Conservation (phyloP, 345 rosid genomes). For the Euphorbia pulcherrima region DNA sequence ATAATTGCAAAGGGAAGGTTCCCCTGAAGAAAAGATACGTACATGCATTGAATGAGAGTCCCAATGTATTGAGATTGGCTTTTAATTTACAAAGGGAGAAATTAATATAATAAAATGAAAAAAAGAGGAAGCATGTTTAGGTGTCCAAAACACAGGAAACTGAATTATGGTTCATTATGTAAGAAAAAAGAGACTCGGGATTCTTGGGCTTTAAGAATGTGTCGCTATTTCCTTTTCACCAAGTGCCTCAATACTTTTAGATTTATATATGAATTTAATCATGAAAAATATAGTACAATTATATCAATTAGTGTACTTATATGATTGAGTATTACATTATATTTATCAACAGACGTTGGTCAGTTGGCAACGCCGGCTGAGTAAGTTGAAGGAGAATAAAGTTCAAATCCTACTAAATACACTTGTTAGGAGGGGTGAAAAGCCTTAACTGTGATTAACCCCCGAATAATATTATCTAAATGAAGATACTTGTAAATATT, state of each 20-base stretch:
- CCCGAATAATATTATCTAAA: too few relatives aligned
- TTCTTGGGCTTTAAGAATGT: neutral
- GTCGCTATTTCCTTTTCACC: neutral
- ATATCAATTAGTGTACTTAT: too few relatives aligned
- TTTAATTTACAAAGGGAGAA: neutral
- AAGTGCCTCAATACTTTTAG: conserved; percentile 14
- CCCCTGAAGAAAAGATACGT: conserved; percentile 1
- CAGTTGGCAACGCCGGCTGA: too few relatives aligned
- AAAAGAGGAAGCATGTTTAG: neutral
- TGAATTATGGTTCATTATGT: conserved; percentile 11
- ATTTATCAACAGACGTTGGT: too few relatives aligned
- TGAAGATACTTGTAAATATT: too few relatives aligned
- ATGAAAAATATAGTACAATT: too few relatives aligned
- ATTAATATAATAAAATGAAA: too few relatives aligned
- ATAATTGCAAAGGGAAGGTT: conserved; percentile 6
- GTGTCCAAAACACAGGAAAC: conserved; percentile 9
- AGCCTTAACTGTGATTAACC: too few relatives aligned
- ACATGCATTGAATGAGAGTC: conserved; percentile 21
- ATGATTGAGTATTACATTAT: too few relatives aligned
- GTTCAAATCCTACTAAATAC: too few relatives aligned
- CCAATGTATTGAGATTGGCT: conserved; percentile 26
- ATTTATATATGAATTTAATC: neutral
- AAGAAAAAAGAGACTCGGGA: neutral
- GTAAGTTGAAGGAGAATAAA: too few relatives aligned
- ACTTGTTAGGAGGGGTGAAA: too few relatives aligned